Conservation (phyloP, 345 rosid species). For the Eucalyptus sp. region DNA sequence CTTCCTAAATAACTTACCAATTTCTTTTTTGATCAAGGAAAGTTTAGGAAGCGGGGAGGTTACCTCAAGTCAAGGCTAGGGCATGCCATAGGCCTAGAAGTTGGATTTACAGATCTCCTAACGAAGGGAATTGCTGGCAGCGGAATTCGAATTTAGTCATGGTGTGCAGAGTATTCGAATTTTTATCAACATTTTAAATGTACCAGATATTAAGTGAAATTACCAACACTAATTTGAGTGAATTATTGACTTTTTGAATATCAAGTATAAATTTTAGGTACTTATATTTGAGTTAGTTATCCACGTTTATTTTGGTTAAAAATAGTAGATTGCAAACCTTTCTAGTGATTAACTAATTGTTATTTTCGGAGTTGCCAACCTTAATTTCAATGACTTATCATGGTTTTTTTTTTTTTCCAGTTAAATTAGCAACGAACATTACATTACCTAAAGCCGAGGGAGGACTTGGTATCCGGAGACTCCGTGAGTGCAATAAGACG, state of each 20-base stretch:
- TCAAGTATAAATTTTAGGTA: neutral
- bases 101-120: too few species aligned
- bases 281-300: neutral
- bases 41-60: too few species aligned
- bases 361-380: neutral
- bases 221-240: neutral
- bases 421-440: neutral
- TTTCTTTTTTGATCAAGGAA: too few species aligned
- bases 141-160: too few species aligned
- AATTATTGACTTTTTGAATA: neutral
- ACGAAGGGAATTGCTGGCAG: too few species aligned
- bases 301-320: neutral
- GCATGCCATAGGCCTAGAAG: too few species aligned
- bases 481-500: too few species aligned
- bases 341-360: neutral
- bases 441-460: too few species aligned
- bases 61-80: too few species aligned
- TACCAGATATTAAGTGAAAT: neutral
- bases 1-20: too few species aligned
- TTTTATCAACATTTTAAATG: neutral
- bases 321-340: neutral
- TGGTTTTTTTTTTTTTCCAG: neutral
- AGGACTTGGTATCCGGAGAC: too few species aligned
- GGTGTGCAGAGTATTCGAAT: too few species aligned
- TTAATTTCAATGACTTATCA: neutral